Evolutionary conservation across 495 filamentous ascomycete genomes (phyloP), one percentile per base, ranked within the genome.

Genomic region (Aspergillus kassunensis): DNA sequence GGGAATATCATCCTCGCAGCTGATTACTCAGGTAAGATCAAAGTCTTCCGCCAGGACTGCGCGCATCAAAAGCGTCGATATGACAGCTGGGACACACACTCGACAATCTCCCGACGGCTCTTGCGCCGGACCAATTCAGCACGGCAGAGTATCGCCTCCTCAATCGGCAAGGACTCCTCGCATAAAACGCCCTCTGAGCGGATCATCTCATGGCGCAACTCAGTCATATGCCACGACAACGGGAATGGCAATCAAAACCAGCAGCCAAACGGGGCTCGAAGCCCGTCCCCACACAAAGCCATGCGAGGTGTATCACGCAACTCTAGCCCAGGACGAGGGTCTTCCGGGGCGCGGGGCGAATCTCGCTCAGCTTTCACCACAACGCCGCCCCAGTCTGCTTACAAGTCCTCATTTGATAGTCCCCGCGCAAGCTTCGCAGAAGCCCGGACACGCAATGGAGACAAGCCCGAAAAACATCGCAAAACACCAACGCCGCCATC

Each of bases 1-100:
- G 93, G 93, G 24, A 88, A 96, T 59, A 96, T 99, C 57, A 85
- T 99, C 49, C 82, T 97, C 49, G 91, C 91, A 0, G 90, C 93
- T 12, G 91, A 96, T 61, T 90, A 89, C 58, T 80, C 80, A 7
- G 93, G 93, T 45, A 79, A 81, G 34, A 95, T 99, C 67, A 96
- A 96, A 65, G 84, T 97, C 4, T 95, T 96, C 61, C 83, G 93
- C 6, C 91, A 96, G 66, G 91, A 96, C 68, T 97, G 92, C 59
- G 93, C 93, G 1, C 80, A 75, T 50, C 64, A 78, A 18, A 85
- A 84, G 59, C 78, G 82, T 19, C 73, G 73, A 5, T 73, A 61
- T 53, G 75, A 78, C 16, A 67, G 62, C 46, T 75, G 71, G 71
- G 69, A 79, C 34, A 82, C 82, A 0, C 76, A 80, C n/a, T 89